Percentiles rank a stretch among this genome's conserved stretches.
Evolutionary conservation across 208 protist genomes (phyloP).

Genomic region (Acanthamoeba triangularis): DNA sequence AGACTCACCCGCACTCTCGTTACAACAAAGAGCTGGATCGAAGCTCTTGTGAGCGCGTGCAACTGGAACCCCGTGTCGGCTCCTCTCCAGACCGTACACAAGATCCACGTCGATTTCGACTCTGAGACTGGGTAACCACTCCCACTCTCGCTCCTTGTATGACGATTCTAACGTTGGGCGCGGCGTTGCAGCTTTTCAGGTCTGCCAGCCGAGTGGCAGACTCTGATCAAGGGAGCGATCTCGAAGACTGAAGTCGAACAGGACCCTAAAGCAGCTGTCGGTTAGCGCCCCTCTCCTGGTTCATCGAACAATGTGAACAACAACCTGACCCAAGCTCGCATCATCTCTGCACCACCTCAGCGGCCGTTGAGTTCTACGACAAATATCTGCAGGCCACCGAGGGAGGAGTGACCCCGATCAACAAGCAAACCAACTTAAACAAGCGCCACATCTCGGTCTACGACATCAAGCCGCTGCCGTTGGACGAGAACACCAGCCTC

Average conservation of each 20-base stretch:
- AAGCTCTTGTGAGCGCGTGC: background rate
- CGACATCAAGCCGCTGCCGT: background rate
- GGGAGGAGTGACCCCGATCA: background rate
- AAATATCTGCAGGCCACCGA: slow-evolving; percentile 16
- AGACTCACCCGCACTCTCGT: too few species aligned
- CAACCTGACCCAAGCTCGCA: too few species aligned
- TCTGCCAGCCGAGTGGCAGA: slow-evolving; percentile 1
- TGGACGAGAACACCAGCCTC: background rate
- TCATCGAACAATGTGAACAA: too few species aligned
- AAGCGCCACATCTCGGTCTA: background rate
- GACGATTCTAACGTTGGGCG: too few species aligned
- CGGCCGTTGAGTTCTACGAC: slow-evolving; percentile 29
- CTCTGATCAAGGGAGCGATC: slow-evolving; percentile 10
- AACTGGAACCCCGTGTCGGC: background rate
- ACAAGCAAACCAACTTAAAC: background rate
- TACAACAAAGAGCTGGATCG: background rate
- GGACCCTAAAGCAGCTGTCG: background rate
- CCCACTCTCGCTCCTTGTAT: too few species aligned
- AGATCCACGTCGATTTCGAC: slow-evolving; percentile 49
- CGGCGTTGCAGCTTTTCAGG: background rate
- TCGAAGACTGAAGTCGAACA: slow-evolving; percentile 42
- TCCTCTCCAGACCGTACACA: background rate
- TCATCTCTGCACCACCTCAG: background rate
- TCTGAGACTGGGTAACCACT: background rate
- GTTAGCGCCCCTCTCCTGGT: background rate